These are phyloP conservation scores for Neurospora sp. DNA, from an alignment of 495 filamentous ascomycete genomes.

Conservation along the genomic window DNA sequence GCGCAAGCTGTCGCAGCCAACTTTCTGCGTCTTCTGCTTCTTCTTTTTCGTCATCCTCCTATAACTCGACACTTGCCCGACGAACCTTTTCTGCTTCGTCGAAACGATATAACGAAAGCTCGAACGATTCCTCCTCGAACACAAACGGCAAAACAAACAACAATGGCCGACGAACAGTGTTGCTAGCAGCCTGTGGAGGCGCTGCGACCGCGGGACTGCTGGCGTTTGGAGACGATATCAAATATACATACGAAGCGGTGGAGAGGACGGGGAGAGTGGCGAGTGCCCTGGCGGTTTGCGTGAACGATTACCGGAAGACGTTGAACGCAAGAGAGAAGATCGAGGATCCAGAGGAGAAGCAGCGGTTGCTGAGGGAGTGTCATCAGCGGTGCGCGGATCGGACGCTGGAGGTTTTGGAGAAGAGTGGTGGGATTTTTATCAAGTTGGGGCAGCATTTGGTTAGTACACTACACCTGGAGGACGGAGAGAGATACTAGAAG, in stretches of 20 bases:
- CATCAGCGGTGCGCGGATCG: slow-evolving; percentile 84
- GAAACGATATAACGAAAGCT: slow-evolving; percentile 7
- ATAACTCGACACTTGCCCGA: slow-evolving; percentile 13
- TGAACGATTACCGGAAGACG: slow-evolving; percentile 88
- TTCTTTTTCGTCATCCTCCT: not conserved
- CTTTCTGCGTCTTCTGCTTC: slow-evolving; percentile 1
- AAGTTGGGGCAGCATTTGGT: slow-evolving; percentile 92
- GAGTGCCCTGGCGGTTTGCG: slow-evolving; percentile 62
- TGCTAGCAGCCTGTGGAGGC: slow-evolving; percentile 31
- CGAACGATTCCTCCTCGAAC: slow-evolving; percentile 13
- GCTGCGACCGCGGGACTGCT: slow-evolving; percentile 50
- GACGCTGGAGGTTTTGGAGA: slow-evolving; percentile 78
- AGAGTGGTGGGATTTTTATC: slow-evolving; percentile 96
- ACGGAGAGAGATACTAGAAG: not conserved
- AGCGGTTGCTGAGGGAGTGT: slow-evolving; percentile 64
- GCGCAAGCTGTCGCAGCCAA: slow-evolving; percentile 32
- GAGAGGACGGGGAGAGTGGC: slow-evolving; percentile 76
- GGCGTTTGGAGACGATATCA: slow-evolving; percentile 59
- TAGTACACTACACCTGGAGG: slow-evolving; percentile 4
- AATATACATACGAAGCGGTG: slow-evolving; percentile 61
- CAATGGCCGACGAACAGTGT: slow-evolving; percentile 9
- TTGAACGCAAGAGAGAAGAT: slow-evolving; percentile 54
- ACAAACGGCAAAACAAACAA: slow-evolving; percentile 1
- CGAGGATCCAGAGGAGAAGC: slow-evolving; percentile 47
- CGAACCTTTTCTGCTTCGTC: slow-evolving; percentile 9